phyloP scores from a whole-genome alignment of 2,329 filamentous ascomycete species.

The Penicillium decumbens region DNA sequence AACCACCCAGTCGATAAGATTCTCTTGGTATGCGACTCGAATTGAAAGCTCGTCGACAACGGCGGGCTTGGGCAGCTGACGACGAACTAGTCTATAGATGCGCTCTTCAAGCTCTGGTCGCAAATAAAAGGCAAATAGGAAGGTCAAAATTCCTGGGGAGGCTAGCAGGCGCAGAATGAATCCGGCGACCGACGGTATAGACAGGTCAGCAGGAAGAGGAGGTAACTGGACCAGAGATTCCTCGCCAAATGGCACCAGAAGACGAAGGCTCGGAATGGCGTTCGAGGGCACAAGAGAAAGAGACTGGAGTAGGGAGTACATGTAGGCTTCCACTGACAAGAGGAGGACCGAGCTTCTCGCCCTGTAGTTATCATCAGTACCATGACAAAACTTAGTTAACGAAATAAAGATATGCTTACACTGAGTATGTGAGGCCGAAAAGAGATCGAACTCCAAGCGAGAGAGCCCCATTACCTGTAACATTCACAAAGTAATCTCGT shows the following conservation, averaged over 20 bases:
- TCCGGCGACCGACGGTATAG: constrained; percentile 24
- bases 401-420: constrained; percentile 22
- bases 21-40: constrained; percentile 41
- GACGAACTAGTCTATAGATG: constrained; percentile 39
- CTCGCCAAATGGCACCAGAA: constrained; percentile 37
- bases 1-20: constrained; percentile 43
- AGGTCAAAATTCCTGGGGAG: constrained; percentile 35
- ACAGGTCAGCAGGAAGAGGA: constrained; percentile 26
- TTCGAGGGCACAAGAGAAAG: constrained; percentile 38
- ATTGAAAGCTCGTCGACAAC: constrained; percentile 41
- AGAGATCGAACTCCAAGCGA: constrained; percentile 26
- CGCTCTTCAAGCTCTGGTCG: constrained; percentile 38
- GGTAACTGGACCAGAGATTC: constrained; percentile 35
- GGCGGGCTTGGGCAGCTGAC: constrained; percentile 40
- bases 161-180: constrained; percentile 29
- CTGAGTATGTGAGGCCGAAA: constrained; percentile 27
- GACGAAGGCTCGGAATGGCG: constrained; percentile 28
- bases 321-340: constrained; percentile 40
- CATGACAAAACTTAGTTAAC: background rate
- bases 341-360: constrained; percentile 34
- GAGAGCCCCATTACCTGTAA: constrained; percentile 22
- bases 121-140: constrained; percentile 34
- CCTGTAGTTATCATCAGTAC: constrained; percentile 27
- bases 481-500: constrained; percentile 25
- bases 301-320: constrained; percentile 43